These are phyloP conservation scores for Saksenaea vasiformis DNA, from an alignment of 371 early-diverging fungal species.

Conservation along the genomic window DNA sequence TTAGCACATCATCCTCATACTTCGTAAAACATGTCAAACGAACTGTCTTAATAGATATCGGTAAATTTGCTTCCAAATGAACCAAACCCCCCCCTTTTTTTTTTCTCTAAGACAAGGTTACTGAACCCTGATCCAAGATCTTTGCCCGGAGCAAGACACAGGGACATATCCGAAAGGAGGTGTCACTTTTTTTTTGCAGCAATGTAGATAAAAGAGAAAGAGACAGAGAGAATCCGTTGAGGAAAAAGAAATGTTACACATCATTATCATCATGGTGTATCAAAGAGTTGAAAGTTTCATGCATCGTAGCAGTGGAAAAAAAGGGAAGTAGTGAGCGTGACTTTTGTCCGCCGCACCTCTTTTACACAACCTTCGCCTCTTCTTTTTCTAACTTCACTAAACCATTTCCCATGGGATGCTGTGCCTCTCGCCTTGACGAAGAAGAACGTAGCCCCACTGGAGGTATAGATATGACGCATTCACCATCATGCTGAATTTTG, in stretches of 20 bases:
- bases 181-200: too few relatives aligned
- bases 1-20: not conserved
- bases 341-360: not conserved
- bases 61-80: too few relatives aligned
- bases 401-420: constrained; percentile 38
- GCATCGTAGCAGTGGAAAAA: not conserved
- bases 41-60: too few relatives aligned
- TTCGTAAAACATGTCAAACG: not conserved
- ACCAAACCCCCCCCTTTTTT: not conserved
- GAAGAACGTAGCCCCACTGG: constrained; percentile 10
- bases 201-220: too few relatives aligned
- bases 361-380: not conserved
- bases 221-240: too few relatives aligned
- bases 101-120: too few relatives aligned
- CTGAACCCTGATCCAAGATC: too few relatives aligned
- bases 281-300: too few relatives aligned
- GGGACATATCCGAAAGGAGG: too few relatives aligned
- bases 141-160: too few relatives aligned
- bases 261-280: too few relatives aligned
- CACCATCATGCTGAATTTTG: constrained; percentile 7
- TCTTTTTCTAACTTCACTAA: not conserved
- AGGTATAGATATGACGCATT: not conserved
- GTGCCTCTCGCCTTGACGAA: constrained; percentile 27
- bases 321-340: not conserved
- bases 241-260: too few relatives aligned